These are phyloP conservation scores for Russula griseocarnosa DNA, from an alignment of 768 basidiomycete genomes.

Conservation along the genomic window DNA sequence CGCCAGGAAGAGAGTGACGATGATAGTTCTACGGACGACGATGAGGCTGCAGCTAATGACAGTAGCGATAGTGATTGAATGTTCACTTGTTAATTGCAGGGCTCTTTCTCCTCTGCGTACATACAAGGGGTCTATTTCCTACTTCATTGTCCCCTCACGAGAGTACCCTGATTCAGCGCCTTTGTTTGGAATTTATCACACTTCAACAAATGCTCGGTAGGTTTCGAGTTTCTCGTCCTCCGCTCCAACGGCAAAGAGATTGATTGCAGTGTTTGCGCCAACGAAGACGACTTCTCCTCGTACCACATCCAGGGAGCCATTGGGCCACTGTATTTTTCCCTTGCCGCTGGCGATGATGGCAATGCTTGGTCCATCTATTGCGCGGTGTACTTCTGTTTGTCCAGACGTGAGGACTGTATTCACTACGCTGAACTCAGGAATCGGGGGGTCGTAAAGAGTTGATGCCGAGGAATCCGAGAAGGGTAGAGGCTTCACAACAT, in stretches of 20 bases:
- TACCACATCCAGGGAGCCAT: constrained; percentile 40
- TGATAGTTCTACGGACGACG: constrained; percentile 49
- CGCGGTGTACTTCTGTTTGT: constrained; percentile 50
- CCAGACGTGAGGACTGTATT: constrained; percentile 48
- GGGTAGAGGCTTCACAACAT: constrained; percentile 58
- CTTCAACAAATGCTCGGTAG: constrained; percentile 69
- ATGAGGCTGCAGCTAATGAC: constrained; percentile 47
- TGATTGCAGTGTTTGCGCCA: constrained; percentile 61
- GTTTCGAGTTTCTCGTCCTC: constrained; percentile 45
- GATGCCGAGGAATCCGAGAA: constrained; percentile 41
- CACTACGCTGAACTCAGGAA: constrained; percentile 89
- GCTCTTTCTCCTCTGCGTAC: background rate
- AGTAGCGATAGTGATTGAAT: constrained; percentile 50
- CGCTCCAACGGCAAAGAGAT: constrained; percentile 37
- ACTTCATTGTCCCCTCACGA: background rate
- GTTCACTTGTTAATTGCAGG: constrained; percentile 11
- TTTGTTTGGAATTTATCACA: constrained; percentile 14
- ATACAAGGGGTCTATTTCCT: constrained; percentile 1
- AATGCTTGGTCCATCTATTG: constrained; percentile 81
- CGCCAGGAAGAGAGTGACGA: constrained; percentile 47
- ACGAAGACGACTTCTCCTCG: constrained; percentile 80
- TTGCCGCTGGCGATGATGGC: constrained; percentile 68
- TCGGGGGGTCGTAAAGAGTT: constrained; percentile 82
- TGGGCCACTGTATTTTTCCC: constrained; percentile 52
- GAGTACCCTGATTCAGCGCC: background rate